Percentiles rank a stretch among this genome's conserved stretches.
These are phyloP conservation scores for Stereocaulon alpinum DNA, from an alignment of 495 filamentous ascomycete species.

Conservation along the genomic window DNA sequence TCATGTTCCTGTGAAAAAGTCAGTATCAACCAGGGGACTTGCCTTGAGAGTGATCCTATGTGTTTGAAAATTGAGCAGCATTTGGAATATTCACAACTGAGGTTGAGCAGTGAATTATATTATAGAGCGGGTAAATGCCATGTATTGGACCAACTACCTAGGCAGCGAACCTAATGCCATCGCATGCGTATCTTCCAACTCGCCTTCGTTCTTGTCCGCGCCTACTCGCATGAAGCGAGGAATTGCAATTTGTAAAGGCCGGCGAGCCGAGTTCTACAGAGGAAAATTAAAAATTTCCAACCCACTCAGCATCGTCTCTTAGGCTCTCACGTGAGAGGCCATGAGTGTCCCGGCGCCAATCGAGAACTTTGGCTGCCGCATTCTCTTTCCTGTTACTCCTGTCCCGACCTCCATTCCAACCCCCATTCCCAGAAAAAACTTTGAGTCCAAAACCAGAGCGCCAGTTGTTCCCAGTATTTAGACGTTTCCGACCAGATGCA, in stretches of 20 bases:
- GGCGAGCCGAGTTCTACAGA: conserved; percentile 28
- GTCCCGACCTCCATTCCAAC: conserved; percentile 41
- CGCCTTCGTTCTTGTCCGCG: conserved; percentile 2
- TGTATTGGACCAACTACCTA: conserved; percentile 19
- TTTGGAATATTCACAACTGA: not conserved
- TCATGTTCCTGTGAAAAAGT: no score
- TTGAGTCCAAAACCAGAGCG: conserved; percentile 43
- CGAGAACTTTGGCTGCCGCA: conserved; percentile 30
- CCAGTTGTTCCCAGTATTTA: conserved; percentile 27
- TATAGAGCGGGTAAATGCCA: conserved; percentile 21
- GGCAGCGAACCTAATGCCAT: conserved; percentile 15
- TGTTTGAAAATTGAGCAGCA: not conserved
- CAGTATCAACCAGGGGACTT: not conserved
- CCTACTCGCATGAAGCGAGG: not conserved
- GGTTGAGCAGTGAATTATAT: not conserved
- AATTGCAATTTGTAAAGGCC: not conserved
- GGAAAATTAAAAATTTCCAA: conserved; percentile 70
- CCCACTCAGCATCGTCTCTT: conserved; percentile 72
- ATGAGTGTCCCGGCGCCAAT: conserved; percentile 54
- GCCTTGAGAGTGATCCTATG: not conserved
- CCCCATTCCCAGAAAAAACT: conserved; percentile 39
- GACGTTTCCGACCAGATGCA: conserved; percentile 26
- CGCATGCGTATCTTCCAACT: conserved; percentile 12
- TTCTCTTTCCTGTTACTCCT: conserved; percentile 40
- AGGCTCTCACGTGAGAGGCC: conserved; percentile 27